phyloP scores from a whole-genome alignment of 345 rosid species.

The Hibiscus syriacus region DNA sequence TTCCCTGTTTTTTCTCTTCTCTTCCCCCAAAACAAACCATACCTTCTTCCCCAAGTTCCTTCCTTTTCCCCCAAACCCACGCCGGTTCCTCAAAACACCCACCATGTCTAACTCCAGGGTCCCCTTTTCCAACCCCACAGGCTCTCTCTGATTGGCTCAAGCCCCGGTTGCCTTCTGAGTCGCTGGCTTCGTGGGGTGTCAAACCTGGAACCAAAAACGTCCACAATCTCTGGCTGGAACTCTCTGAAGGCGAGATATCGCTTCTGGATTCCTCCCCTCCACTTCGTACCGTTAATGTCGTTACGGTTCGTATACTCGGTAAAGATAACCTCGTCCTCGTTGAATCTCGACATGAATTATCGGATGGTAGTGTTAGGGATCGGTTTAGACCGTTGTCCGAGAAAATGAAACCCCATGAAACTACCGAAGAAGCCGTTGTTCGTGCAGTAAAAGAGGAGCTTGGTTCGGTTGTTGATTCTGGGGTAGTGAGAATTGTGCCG shows the following conservation, averaged over 20 bases:
- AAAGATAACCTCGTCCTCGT: conserved; percentile 34
- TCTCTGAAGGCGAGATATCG: conserved; percentile 68
- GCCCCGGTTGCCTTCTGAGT: conserved; percentile 71
- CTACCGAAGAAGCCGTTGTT: conserved; percentile 47
- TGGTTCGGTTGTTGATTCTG: conserved; percentile 37
- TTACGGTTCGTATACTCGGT: conserved; percentile 46
- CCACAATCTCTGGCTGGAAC: conserved; percentile 94
- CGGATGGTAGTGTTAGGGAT: conserved; percentile 62
- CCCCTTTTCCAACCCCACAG: conserved; percentile 59
- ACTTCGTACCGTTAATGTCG: conserved; percentile 68
- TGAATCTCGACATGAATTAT: conserved; percentile 74
- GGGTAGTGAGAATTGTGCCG: conserved; percentile 36
- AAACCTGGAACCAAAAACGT: conserved; percentile 94
- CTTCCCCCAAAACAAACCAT: conserved; percentile 24
- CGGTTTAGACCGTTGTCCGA: conserved; percentile 73
- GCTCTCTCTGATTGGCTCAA: conserved; percentile 85
- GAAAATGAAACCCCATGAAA: conserved; percentile 81
- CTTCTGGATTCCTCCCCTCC: conserved; percentile 71
- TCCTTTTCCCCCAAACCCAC: conserved; percentile 32
- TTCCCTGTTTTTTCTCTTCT: conserved; percentile 30
- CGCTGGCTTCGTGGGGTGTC: conserved; percentile 81
- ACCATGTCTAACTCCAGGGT: conserved; percentile 34
- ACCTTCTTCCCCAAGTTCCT: conserved; percentile 13
- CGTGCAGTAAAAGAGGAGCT: conserved; percentile 85
- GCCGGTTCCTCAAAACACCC: conserved; percentile 38